Percentiles rank a stretch among this genome's conserved stretches.
Evolutionary conservation across 306 rosid species (phyloP).

Genomic region (Cucumis sativus): DNA sequence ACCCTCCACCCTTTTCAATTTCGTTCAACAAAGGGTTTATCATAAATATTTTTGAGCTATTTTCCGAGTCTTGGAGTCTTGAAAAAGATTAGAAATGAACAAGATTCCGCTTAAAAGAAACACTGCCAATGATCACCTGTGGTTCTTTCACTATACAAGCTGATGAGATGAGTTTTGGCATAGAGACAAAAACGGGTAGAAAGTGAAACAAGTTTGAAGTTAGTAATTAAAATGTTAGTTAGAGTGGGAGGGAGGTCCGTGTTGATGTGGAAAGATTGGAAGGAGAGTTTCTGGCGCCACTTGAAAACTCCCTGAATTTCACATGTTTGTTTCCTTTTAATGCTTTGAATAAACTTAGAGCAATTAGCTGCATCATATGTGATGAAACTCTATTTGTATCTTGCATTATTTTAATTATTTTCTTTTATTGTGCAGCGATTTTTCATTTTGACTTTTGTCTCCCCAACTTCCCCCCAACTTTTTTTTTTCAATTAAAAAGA

Average conservation of each 20-base stretch:
- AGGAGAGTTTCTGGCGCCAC: neutral
- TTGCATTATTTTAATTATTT: neutral
- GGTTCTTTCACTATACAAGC: neutral
- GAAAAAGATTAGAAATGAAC: neutral
- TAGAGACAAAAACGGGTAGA: neutral
- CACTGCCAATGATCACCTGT: neutral
- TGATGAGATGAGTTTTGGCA: neutral
- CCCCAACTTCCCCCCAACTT: neutral
- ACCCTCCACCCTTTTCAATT: neutral
- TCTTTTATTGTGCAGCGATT: neutral
- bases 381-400: neutral
- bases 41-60: neutral
- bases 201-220: neutral
- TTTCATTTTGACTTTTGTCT: neutral
- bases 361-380: neutral
- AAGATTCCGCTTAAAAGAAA: neutral
- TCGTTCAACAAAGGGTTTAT: neutral
- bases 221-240: neutral
- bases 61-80: neutral
- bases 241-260: neutral
- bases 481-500: too few relatives aligned
- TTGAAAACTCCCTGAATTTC: neutral
- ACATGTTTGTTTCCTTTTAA: neutral
- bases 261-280: neutral
- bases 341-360: neutral